Percentiles rank a stretch among this genome's conserved stretches.
Conservation (phyloP, 2,329 filamentous ascomycete species). For the Chaetomium sp. region DNA sequence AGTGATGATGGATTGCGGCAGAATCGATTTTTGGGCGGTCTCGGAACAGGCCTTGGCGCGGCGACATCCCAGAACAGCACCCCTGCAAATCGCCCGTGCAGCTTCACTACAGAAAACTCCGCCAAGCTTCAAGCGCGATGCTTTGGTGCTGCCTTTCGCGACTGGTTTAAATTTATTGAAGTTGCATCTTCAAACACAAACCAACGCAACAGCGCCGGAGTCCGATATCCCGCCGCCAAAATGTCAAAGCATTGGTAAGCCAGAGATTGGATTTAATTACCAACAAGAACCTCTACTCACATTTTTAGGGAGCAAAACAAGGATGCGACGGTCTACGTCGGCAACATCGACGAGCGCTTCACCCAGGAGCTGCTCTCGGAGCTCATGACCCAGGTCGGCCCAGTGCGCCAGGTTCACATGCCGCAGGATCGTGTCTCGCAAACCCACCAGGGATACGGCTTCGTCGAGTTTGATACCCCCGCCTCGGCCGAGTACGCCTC, state of each 20-base stretch:
- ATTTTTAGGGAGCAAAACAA: slow-evolving; percentile 86
- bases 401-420: slow-evolving; percentile 96
- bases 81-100: slow-evolving; percentile 3
- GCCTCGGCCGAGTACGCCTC: slow-evolving; percentile 96
- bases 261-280: neutral
- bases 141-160: neutral
- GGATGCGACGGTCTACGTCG: slow-evolving; percentile 96
- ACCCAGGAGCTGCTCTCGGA: slow-evolving; percentile 91
- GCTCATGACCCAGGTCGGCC: slow-evolving; percentile 96
- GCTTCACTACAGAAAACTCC: slow-evolving; percentile 3
- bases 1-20: slow-evolving; percentile 23
- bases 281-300: neutral
- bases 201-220: neutral
- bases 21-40: slow-evolving; percentile 30
- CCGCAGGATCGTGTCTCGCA: slow-evolving; percentile 98
- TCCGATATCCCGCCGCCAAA: neutral
- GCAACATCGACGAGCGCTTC: slow-evolving; percentile 96
- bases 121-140: neutral
- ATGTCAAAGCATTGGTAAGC: slow-evolving; percentile 41
- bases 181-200: neutral
- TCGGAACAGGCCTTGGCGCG: slow-evolving; percentile 16
- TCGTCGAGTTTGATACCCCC: slow-evolving; percentile 96
- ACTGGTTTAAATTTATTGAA: neutral
- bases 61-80: neutral
- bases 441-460: slow-evolving; percentile 95